These are phyloP conservation scores for Przewalskia tangutica DNA, from an alignment of 257 asterid genomes.

Conservation along the genomic window DNA sequence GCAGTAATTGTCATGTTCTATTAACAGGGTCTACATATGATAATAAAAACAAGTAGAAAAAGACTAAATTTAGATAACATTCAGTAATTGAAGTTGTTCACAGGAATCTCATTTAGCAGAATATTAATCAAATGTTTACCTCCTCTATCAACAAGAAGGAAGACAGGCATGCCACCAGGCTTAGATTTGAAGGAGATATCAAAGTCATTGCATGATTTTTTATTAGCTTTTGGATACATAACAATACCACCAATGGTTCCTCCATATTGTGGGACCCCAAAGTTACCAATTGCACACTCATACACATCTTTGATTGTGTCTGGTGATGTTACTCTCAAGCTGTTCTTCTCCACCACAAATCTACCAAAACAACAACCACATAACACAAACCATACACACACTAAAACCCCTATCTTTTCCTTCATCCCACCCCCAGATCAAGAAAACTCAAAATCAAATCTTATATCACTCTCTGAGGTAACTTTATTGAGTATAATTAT, in stretches of 20 bases:
- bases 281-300: slow-evolving; percentile 93
- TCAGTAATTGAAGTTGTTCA: too few species aligned
- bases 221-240: slow-evolving; percentile 64
- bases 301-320: slow-evolving; percentile 50
- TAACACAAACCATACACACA: slow-evolving; percentile 34
- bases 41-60: neutral
- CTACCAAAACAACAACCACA: slow-evolving; percentile 59
- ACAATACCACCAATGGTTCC: slow-evolving; percentile 83
- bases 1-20: neutral
- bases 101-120: neutral
- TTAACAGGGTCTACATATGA: neutral
- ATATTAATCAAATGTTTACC: slow-evolving; percentile 27
- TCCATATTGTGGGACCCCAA: slow-evolving; percentile 93
- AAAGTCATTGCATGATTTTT: slow-evolving; percentile 46
- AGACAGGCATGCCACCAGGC: slow-evolving; percentile 81
- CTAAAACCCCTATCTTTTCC: slow-evolving; percentile 26
- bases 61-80: neutral
- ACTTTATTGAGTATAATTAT: neutral
- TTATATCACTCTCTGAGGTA: neutral
- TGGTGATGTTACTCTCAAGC: slow-evolving; percentile 80
- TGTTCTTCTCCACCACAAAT: slow-evolving; percentile 94
- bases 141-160: slow-evolving; percentile 85
- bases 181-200: slow-evolving; percentile 45
- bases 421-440: slow-evolving; percentile 30
- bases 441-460: neutral